These are phyloP conservation scores for Cornus kousa DNA, from an alignment of 148 eudicot genomes.

Conservation along the genomic window DNA sequence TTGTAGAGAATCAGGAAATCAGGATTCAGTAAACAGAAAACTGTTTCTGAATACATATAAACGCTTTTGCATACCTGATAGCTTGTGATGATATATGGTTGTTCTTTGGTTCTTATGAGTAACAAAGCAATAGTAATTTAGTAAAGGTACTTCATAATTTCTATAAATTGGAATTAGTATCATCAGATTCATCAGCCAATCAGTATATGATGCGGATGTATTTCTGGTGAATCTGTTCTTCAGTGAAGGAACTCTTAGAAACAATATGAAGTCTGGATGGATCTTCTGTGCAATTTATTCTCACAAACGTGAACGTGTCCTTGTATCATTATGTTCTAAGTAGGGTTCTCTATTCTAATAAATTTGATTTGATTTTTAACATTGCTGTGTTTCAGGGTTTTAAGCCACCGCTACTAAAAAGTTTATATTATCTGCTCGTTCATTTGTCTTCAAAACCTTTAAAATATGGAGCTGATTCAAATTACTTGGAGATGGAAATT, in stretches of 20 bases:
- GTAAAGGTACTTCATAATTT: not conserved
- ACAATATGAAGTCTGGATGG: not conserved
- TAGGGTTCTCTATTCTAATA: not conserved
- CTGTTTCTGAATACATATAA: not conserved
- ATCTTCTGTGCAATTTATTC: not conserved
- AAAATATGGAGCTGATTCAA: conserved; percentile 15
- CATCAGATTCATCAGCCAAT: not conserved
- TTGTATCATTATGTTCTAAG: not conserved
- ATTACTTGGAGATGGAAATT: conserved; percentile 4
- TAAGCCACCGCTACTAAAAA: conserved; percentile 41
- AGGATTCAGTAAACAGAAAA: not conserved
- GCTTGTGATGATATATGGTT: not conserved
- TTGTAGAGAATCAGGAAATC: no score
- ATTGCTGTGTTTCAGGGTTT: conserved; percentile 30
- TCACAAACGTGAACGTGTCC: not conserved
- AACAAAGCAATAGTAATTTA: not conserved
- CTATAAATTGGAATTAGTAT: not conserved
- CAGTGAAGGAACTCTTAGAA: not conserved
- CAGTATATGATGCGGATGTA: not conserved
- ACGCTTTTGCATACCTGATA: not conserved
- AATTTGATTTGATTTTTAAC: not conserved
- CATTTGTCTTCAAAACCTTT: conserved; percentile 27
- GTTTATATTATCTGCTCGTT: conserved; percentile 40
- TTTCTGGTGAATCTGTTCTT: not conserved
- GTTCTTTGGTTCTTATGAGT: not conserved